Evolutionary conservation across 345 rosid species (phyloP).

Genomic region (Pugionium cornutum): DNA sequence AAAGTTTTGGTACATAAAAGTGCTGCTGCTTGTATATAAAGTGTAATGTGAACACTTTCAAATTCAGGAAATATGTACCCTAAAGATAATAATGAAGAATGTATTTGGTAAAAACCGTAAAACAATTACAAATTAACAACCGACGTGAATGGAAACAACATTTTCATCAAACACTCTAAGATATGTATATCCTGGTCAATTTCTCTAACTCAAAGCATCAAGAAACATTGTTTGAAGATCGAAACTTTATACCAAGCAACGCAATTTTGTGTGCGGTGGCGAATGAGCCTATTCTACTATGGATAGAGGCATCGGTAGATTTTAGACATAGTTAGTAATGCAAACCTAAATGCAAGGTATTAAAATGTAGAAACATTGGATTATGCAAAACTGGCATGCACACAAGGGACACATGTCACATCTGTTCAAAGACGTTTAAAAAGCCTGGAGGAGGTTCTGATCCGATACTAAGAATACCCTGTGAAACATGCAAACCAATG

Average conservation of each 20-base stretch:
- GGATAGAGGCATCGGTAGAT: background rate
- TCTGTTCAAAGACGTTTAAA: conserved; percentile 6
- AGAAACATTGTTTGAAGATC: conserved; percentile 17
- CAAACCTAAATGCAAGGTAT: conserved; percentile 24
- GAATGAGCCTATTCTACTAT: conserved; percentile 13
- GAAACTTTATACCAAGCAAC: background rate
- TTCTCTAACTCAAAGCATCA: conserved; percentile 7
- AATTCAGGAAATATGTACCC: conserved; percentile 4
- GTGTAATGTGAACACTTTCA: background rate
- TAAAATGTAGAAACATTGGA: conserved; percentile 8
- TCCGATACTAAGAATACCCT: conserved; percentile 57
- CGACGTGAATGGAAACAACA: background rate
- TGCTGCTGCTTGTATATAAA: conserved; percentile 12
- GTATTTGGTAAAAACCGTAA: background rate
- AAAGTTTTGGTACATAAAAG: background rate
- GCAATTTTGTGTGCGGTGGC: background rate
- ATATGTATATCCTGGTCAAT: conserved; percentile 1
- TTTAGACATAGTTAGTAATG: background rate
- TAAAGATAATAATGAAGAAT: background rate
- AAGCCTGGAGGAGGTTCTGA: conserved; percentile 22
- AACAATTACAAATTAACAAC: background rate
- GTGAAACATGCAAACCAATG: conserved; percentile 93
- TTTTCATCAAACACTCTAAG: conserved; percentile 6
- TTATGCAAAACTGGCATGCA: conserved; percentile 10
- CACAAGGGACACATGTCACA: conserved; percentile 2